phyloP scores from a whole-genome alignment of 2,329 filamentous ascomycete genomes.

The Aureobasidium sp. region DNA sequence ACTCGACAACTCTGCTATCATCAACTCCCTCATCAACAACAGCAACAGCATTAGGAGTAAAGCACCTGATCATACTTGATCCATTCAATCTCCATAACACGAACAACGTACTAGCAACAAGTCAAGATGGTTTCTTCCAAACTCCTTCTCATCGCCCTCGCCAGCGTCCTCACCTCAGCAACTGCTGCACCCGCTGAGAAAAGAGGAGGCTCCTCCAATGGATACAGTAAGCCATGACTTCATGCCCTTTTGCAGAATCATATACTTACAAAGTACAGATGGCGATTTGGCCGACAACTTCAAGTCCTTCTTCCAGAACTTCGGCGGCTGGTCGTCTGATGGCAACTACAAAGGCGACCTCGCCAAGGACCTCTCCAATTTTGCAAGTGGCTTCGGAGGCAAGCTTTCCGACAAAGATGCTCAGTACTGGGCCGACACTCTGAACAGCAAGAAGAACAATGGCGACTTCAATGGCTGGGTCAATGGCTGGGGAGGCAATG shows the following conservation, averaged over 20 bases:
- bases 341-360: not conserved
- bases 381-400: constrained; percentile 3
- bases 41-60: not conserved
- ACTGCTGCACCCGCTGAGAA: not conserved
- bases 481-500: not conserved
- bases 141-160: not conserved
- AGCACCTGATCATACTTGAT: not conserved
- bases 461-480: not conserved
- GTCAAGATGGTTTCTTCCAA: not conserved
- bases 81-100: not conserved
- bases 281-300: constrained; percentile 2
- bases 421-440: not conserved
- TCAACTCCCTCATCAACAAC: not conserved
- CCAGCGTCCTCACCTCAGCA: not conserved
- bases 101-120: not conserved
- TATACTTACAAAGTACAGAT: not conserved
- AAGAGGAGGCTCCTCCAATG: not conserved
- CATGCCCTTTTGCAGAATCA: not conserved
- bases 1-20: not conserved
- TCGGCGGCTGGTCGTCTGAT: not conserved
- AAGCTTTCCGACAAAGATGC: not conserved
- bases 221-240: not conserved
- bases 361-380: constrained; percentile 1
- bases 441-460: constrained; percentile 1
- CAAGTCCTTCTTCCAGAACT: constrained; percentile 2